A percentile compares a stretch with the other conserved stretches of the same genome.
Evolutionary conservation across 805 yeast species (phyloP).

Genomic region (Novakomyces olei): DNA sequence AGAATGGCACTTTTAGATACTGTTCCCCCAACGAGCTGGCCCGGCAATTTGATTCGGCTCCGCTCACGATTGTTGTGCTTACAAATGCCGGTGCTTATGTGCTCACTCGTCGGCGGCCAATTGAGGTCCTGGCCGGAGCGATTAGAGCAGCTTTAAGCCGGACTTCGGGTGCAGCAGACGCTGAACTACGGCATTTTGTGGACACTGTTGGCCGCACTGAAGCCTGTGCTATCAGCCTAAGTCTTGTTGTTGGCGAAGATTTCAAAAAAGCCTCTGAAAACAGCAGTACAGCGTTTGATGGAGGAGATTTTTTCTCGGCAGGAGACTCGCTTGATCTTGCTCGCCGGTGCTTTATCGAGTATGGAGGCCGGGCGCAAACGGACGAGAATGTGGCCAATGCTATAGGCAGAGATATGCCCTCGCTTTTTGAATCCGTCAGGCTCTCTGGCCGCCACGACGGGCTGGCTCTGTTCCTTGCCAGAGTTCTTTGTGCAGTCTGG

Average conservation of each 20-base stretch:
- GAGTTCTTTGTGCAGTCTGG: constrained; percentile 70
- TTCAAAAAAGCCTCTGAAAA: no score
- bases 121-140: constrained; percentile 1
- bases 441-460: constrained; percentile 86
- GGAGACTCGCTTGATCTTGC: constrained; percentile 20
- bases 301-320: constrained; percentile 6
- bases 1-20: no score
- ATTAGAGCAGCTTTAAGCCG: not conserved
- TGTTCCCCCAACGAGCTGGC: constrained; percentile 43
- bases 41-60: constrained; percentile 54
- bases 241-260: constrained; percentile 53
- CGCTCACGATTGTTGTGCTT: constrained; percentile 50
- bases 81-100: constrained; percentile 60
- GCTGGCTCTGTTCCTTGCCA: constrained; percentile 50
- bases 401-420: constrained; percentile 6
- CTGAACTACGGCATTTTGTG: constrained; percentile 30
- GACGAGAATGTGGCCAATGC: constrained; percentile 4
- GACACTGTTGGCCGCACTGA: constrained; percentile 71
- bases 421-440: constrained; percentile 29
- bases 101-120: not conserved
- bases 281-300: no score
- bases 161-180: constrained; percentile 2
- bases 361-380: constrained; percentile 14
- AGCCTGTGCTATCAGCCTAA: constrained; percentile 71
- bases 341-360: constrained; percentile 15